Percentiles rank a stretch among this genome's conserved stretches.
Evolutionary conservation across 2,329 filamentous ascomycete species (phyloP).

Genomic region (Pyrenochaeta sp.): DNA sequence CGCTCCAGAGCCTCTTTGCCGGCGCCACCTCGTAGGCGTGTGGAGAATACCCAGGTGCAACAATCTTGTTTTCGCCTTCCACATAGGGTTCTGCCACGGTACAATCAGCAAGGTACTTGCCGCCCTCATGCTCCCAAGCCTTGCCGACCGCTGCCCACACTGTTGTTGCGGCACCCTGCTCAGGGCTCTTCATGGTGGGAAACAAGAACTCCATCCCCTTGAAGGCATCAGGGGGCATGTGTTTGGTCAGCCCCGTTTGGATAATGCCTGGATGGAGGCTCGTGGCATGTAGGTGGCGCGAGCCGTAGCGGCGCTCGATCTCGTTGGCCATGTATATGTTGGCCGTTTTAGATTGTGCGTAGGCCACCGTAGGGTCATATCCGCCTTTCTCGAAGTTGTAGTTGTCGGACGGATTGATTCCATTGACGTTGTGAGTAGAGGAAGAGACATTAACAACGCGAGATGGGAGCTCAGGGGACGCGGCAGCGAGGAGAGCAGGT

Average conservation of each 20-base stretch:
- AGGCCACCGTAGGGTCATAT: constrained; percentile 45
- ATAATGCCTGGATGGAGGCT: constrained; percentile 21
- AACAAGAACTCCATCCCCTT: background rate
- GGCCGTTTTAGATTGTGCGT: constrained; percentile 60
- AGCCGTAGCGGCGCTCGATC: constrained; percentile 29
- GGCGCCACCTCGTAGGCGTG: constrained; percentile 31
- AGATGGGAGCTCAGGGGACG: constrained; percentile 27
- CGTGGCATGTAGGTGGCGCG: background rate
- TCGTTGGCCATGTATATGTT: constrained; percentile 61
- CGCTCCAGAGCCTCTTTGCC: constrained; percentile 42
- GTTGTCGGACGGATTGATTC: constrained; percentile 46
- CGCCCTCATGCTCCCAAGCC: constrained; percentile 45
- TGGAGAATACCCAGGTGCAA: constrained; percentile 12
- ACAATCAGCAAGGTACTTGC: constrained; percentile 35
- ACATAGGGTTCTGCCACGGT: constrained; percentile 20
- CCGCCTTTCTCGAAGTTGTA: constrained; percentile 25
- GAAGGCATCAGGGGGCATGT: constrained; percentile 2
- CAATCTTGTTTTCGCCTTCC: constrained; percentile 1
- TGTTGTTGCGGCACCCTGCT: constrained; percentile 50
- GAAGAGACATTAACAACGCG: constrained; percentile 52
- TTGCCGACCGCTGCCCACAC: constrained; percentile 43
- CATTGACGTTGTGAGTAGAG: constrained; percentile 43
- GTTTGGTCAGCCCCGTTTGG: background rate
- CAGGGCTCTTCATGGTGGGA: constrained; percentile 33
- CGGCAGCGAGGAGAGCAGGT: constrained; percentile 43